Evolutionary conservation across 805 yeast genomes (phyloP).

Genomic region (Phaffomyces antillensis): DNA sequence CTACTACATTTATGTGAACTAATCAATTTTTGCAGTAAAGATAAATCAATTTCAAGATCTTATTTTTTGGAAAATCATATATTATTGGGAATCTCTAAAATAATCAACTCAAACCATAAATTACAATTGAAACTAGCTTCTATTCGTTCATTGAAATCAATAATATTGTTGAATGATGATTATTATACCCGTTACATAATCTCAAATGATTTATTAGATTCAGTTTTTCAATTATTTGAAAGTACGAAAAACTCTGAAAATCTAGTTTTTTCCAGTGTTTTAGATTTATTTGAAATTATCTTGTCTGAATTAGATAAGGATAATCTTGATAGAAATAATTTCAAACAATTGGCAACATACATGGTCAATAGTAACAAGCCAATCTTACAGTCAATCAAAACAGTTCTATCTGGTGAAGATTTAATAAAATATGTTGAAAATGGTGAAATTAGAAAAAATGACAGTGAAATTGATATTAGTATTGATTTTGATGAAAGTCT

Average conservation of each 20-base stretch:
- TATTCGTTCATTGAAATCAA: constrained; percentile 57
- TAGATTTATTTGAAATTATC: constrained; percentile 55
- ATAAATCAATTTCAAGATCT: constrained; percentile 45
- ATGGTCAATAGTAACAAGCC: constrained; percentile 15
- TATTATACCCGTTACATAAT: constrained; percentile 51
- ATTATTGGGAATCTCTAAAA: constrained; percentile 44
- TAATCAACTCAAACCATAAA: constrained; percentile 32
- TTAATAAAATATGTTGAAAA: constrained; percentile 14
- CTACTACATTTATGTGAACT: constrained; percentile 63
- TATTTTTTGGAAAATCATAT: constrained; percentile 58
- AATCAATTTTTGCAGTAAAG: constrained; percentile 56
- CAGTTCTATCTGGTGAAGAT: constrained; percentile 15
- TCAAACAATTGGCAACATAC: constrained; percentile 18
- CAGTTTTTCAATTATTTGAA: constrained; percentile 42
- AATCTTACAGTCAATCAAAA: constrained; percentile 23
- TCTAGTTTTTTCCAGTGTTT: constrained; percentile 65
- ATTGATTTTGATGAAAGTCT: constrained; percentile 3
- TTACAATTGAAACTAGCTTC: constrained; percentile 60
- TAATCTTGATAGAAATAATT: constrained; percentile 16
- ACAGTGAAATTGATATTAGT: constrained; percentile 32
- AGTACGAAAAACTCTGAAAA: constrained; percentile 46
- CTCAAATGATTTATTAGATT: constrained; percentile 42
- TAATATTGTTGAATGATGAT: constrained; percentile 57
- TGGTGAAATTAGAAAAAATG: constrained; percentile 10
- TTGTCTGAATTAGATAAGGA: constrained; percentile 17